Base-by-base conservation (phyloP, 805 yeast genomes). In the Candida ficus region DNA sequence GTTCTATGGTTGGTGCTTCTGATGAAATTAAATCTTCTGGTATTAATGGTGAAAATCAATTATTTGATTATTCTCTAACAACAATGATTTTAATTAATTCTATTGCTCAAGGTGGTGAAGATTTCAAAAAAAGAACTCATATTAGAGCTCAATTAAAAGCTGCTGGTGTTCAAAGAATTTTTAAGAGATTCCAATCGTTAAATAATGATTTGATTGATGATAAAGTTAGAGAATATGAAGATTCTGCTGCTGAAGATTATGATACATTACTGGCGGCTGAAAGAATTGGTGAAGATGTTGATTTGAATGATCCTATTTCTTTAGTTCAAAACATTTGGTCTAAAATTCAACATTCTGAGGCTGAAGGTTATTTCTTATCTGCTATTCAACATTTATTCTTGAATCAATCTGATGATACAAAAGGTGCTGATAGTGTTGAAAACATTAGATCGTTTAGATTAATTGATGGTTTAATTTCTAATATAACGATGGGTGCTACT, bases 1-100 rank as follows among this genome's bases (percentile, higher is more conserved):
- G 96, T 10, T 86, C 96, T 1, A 61, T 83, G 53, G 98, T 91
- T 8, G 97, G 97, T 2, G 95, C 96, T 0, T 81, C 87, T 43
- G 93, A 83, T 9, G 97, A 91, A 49, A 72, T 78, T 39, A 80
- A 78, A 43, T 52, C 58, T 5, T 63, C 63, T 20, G 70, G 71
- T 12, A 67, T 73, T 25, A 70, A 71, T 37, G 72, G 78, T 20
- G 91, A 85, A 54, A 71, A 71, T 40, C 76, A 79, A 41, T 63
- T 87, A 20, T 63, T 74, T 44, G 95, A 89, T 42, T 90, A 85
- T 58, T 72, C 83, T 13, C 62, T 82, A 37, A 70, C 85, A 3
- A 79, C 95, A 0, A 66, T 88, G 67, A 72, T 85, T 29, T 68
- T 91, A 31, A 66, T 88, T 26, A 79, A 80, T 50, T 78, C 88